A percentile compares a stretch with the other conserved stretches of the same genome.
Evolutionary conservation across 352 stramenopile species (phyloP).

Genomic region (Phytopythium sindhum): DNA sequence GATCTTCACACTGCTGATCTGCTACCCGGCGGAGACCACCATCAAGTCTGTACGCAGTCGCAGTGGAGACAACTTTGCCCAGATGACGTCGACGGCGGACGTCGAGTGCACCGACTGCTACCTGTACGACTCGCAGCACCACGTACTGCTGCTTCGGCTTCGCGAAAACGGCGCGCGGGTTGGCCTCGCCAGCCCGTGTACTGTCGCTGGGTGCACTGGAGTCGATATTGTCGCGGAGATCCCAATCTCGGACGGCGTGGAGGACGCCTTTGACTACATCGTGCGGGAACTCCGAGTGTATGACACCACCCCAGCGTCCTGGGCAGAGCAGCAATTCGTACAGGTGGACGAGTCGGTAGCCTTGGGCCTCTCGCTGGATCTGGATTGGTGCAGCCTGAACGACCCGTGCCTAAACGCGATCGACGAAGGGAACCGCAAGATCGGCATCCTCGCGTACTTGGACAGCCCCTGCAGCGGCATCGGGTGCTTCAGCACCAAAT

Average conservation of each 20-base stretch:
- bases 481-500: constrained; percentile 25
- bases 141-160: constrained; percentile 17
- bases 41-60: constrained; percentile 18
- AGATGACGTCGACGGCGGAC: constrained; percentile 7
- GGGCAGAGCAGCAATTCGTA: constrained; percentile 3
- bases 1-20: constrained; percentile 18
- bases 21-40: constrained; percentile 20
- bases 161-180: constrained; percentile 12
- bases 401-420: constrained; percentile 31
- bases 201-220: constrained; percentile 18
- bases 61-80: constrained; percentile 6
- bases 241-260: constrained; percentile 8
- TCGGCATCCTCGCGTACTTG: constrained; percentile 27
- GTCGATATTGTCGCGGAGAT: constrained; percentile 18
- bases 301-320: not conserved
- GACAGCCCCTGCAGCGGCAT: constrained; percentile 23
- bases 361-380: constrained; percentile 6
- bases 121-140: constrained; percentile 19
- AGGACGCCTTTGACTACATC: constrained; percentile 1
- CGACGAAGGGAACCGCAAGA: constrained; percentile 27
- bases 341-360: constrained; percentile 4
- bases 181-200: constrained; percentile 11
- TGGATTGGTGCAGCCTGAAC: constrained; percentile 30
- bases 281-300: constrained; percentile 4
- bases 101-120: constrained; percentile 25